A percentile compares a stretch with the other conserved stretches of the same genome.
phyloP scores from a whole-genome alignment of 2,329 filamentous ascomycete genomes.

The Graphiopsis chlorocephala region DNA sequence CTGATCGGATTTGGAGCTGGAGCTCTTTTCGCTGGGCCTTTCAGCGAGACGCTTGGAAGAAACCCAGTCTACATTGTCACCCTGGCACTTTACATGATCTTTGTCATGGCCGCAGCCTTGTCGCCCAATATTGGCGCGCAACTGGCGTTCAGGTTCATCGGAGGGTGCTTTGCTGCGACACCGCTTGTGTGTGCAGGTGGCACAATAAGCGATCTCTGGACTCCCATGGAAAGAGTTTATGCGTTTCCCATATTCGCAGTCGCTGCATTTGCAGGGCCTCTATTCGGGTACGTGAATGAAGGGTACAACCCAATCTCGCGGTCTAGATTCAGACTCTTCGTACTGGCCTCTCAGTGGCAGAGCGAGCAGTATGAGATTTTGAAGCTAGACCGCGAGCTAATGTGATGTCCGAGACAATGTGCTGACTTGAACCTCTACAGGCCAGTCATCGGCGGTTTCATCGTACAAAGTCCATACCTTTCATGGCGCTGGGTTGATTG shows the following conservation, averaged over 20 bases:
- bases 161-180: constrained; percentile 25
- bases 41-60: constrained; percentile 38
- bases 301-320: too few species aligned
- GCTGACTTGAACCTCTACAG: too few species aligned
- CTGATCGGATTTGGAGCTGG: constrained; percentile 42
- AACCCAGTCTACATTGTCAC: constrained; percentile 26
- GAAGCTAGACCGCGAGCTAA: too few species aligned
- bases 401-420: too few species aligned
- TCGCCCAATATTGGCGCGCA: constrained; percentile 25
- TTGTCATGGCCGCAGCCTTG: constrained; percentile 21
- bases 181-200: constrained; percentile 27
- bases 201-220: constrained; percentile 27
- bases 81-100: constrained; percentile 18
- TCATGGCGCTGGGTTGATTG: constrained; percentile 49
- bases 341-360: too few species aligned
- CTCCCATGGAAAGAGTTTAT: constrained; percentile 22
- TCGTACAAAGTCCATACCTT: constrained; percentile 27
- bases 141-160: constrained; percentile 25
- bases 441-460: constrained; percentile 44
- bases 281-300: too few species aligned
- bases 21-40: constrained; percentile 37
- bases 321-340: too few species aligned
- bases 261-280: constrained; percentile 32
- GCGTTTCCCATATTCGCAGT: constrained; percentile 24
- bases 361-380: too few species aligned